Base-by-base conservation (phyloP, 2,329 filamentous ascomycete genomes). In the Seiridium cupressi region DNA sequence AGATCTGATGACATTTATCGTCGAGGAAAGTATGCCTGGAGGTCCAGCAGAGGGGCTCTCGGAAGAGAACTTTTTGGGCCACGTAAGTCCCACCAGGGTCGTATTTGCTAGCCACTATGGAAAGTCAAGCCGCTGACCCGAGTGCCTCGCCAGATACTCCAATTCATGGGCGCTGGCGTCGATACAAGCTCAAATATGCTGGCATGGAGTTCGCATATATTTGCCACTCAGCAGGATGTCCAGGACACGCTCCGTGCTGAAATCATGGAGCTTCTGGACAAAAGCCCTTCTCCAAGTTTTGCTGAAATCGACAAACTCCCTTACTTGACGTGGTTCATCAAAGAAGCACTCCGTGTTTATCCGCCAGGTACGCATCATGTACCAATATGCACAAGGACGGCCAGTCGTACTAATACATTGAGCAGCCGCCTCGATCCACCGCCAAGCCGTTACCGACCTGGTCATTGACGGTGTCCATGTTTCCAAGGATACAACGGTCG, bases 221-320 rank as follows among this genome's bases (percentile, higher is more conserved):
- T 64, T 40, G 64, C 59, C 10, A 57, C 55, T 10, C 31, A 61
- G 32, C 61, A 49, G 1, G 59, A 61, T 40, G 32, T 62, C 2
- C 63, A 62, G 18, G 38, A 61, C 10, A 59, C 34, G 32, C 62
- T 65, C 32, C 62, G 55, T 6, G 51, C 38, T 4, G 59, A 62
- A 49, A 36, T 62, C 1, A 47, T 35, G 2, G 42, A 13, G 10
- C 31, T 62, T 11, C 55, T 26, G 9, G 10, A 10, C 4, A 57
- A 57, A n/a, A 67, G 69, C 13, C 66, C 66, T 1, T 68, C 68
- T 36, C 64, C 75, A 57, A 13, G 51, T 2, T 64, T 61, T 34
- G 46, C 56, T 51, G 59, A 63, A 13, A 58, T 76, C 0, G 73
- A 76, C 7, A 44, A 59, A 6, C 36, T 62, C 2, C 58, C 60